Conservation (phyloP, 352 stramenopile genomes). For the Phytophthora podocarpi region DNA sequence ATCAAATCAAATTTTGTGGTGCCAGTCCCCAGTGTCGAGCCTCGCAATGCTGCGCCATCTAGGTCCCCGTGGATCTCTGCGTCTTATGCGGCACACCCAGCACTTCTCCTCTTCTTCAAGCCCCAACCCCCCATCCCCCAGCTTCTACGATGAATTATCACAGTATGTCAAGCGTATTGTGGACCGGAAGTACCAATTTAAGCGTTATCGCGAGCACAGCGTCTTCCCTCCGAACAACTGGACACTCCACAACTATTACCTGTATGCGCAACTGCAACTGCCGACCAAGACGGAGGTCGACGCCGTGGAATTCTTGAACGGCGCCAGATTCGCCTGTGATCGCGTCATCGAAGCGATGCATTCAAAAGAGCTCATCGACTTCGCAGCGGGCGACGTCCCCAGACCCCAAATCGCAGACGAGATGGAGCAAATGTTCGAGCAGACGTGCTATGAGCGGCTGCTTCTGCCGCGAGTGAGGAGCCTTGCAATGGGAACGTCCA, state of each 20-base stretch:
- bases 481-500: conserved; percentile 15
- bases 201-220: conserved; percentile 22
- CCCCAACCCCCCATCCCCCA: background rate
- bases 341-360: conserved; percentile 40
- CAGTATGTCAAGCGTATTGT: conserved; percentile 7
- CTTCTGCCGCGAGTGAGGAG: conserved; percentile 29
- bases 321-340: conserved; percentile 43
- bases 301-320: conserved; percentile 47
- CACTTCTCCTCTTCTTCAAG: conserved; percentile 11
- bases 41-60: too few relatives aligned
- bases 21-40: too few relatives aligned
- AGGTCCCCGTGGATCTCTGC: background rate
- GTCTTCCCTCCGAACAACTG: conserved; percentile 25
- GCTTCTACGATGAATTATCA: background rate
- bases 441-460: conserved; percentile 31
- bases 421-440: conserved; percentile 19
- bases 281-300: conserved; percentile 44
- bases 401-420: conserved; percentile 19
- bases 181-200: conserved; percentile 13
- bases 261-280: conserved; percentile 43
- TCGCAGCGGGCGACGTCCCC: conserved; percentile 15
- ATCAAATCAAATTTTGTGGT: too few relatives aligned
- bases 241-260: conserved; percentile 26
- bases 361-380: conserved; percentile 38
- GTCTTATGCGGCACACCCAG: background rate